Conservation (phyloP, 768 basidiomycete genomes). For the Cyathus striatus region DNA sequence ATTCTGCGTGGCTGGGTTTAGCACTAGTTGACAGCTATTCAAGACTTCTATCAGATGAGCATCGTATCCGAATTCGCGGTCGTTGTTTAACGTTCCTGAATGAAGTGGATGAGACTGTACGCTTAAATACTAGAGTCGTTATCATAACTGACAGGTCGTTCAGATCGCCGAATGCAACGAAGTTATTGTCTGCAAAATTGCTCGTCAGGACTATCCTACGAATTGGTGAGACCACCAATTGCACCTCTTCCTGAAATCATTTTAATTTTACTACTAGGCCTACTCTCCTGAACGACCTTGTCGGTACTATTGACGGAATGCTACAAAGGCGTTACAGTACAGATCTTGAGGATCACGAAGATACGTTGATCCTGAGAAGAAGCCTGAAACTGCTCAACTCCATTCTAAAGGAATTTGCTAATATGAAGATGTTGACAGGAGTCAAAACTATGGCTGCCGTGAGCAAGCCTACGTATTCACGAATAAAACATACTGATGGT, state of each 20-base stretch:
- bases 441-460: constrained; percentile 64
- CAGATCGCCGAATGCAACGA: constrained; percentile 81
- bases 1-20: too few species aligned
- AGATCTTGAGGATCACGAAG: constrained; percentile 32
- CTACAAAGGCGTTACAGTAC: constrained; percentile 45
- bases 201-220: constrained; percentile 70
- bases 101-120: constrained; percentile 73
- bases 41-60: constrained; percentile 67
- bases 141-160: too few species aligned
- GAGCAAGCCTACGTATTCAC: constrained; percentile 9
- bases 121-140: too few species aligned
- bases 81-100: constrained; percentile 65
- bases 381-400: constrained; percentile 60
- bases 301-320: constrained; percentile 48
- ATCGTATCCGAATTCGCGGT: constrained; percentile 58
- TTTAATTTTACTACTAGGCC: constrained; percentile 38
- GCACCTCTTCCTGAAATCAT: neutral
- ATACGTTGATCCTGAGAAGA: constrained; percentile 50
- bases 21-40: constrained; percentile 6
- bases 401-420: constrained; percentile 65
- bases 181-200: constrained; percentile 69
- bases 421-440: constrained; percentile 66
- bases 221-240: constrained; percentile 48
- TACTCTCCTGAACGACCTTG: constrained; percentile 48
- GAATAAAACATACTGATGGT: constrained; percentile 1